A percentile compares a stretch with the other conserved stretches of the same genome.
Conservation (phyloP, 2,329 filamentous ascomycete genomes). For the Colletotrichum musicola region DNA sequence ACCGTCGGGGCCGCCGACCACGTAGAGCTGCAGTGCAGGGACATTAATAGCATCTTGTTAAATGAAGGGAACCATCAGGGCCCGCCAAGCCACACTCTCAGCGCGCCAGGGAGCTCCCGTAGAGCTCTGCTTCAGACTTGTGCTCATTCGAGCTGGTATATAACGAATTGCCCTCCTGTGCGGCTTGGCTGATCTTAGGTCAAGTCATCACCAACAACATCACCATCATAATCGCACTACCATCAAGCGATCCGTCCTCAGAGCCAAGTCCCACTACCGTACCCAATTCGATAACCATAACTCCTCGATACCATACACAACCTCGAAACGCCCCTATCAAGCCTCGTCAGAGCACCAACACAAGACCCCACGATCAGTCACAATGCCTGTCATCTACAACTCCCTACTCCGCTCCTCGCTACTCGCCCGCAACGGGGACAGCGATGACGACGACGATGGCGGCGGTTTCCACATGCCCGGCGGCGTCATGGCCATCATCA, state of each 20-base stretch:
- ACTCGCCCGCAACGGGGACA: conserved; percentile 11
- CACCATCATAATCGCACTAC: not conserved
- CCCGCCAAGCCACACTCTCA: conserved; percentile 15
- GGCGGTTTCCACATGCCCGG: conserved; percentile 10
- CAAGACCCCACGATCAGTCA: not conserved
- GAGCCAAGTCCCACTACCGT: not conserved
- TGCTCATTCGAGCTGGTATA: not conserved
- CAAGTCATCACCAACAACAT: not conserved
- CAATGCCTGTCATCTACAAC: conserved; percentile 12
- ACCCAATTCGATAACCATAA: not conserved
- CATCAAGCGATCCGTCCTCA: not conserved
- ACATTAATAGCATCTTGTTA: conserved; percentile 19
- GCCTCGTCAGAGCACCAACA: not conserved
- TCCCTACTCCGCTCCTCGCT: not conserved
- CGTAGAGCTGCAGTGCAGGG: not conserved
- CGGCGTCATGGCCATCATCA: conserved; percentile 4
- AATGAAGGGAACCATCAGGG: conserved; percentile 12
- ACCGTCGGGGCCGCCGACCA: conserved; percentile 7
- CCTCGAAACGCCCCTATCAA: not conserved
- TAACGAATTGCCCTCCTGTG: not conserved
- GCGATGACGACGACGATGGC: conserved; percentile 17
- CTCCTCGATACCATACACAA: not conserved
- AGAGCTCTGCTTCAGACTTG: not conserved
- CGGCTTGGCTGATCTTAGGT: not conserved
- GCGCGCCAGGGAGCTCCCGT: not conserved